Percentiles rank a stretch among this genome's conserved stretches.
phyloP scores from a whole-genome alignment of 768 basidiomycete species.

The Heimioporus sp. region DNA sequence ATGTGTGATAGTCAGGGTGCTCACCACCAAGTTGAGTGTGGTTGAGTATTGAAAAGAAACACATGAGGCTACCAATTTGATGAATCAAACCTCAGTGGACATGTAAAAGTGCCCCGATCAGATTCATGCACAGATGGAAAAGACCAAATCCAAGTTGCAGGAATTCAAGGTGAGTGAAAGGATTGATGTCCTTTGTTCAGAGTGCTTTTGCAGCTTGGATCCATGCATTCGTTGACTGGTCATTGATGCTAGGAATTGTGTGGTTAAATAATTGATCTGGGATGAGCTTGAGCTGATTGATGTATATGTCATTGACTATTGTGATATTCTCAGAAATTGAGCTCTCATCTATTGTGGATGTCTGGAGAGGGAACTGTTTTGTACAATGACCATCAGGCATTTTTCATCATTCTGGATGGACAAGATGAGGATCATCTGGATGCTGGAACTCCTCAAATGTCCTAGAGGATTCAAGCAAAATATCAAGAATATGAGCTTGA shows the following conservation, averaged over 20 bases:
- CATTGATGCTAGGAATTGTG: background rate
- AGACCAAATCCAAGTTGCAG: conserved; percentile 13
- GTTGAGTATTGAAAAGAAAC: conserved; percentile 21
- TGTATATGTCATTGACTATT: background rate
- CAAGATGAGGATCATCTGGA: too few relatives aligned
- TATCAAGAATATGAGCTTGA: background rate
- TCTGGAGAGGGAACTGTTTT: background rate
- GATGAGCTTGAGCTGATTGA: conserved; percentile 4
- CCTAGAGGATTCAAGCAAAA: background rate
- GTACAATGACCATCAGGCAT: background rate
- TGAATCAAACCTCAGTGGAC: background rate
- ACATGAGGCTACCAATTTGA: background rate
- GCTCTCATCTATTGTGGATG: conserved; percentile 8
- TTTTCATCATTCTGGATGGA: background rate
- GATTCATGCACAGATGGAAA: conserved; percentile 36
- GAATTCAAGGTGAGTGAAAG: background rate
- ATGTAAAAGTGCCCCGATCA: conserved; percentile 11
- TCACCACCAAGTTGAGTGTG: conserved; percentile 22
- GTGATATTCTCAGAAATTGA: conserved; percentile 1
- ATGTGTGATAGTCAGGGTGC: conserved; percentile 36
- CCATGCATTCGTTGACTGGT: background rate
- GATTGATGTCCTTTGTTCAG: background rate
- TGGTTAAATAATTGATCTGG: background rate
- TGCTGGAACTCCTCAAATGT: background rate
- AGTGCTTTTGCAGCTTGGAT: background rate